Conservation (phyloP, 768 basidiomycete species). For the Epithele typhae region DNA sequence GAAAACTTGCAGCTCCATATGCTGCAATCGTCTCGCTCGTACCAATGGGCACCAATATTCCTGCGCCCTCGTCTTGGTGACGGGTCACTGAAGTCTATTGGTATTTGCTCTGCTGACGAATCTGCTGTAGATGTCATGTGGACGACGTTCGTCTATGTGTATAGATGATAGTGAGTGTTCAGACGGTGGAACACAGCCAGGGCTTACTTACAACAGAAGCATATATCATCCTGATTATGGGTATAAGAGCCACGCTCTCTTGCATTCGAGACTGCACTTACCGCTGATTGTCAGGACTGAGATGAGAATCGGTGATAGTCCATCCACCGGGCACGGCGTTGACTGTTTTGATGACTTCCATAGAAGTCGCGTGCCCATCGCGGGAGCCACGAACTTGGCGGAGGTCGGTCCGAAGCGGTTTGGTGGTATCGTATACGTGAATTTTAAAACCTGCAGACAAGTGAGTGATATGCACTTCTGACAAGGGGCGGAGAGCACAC, state of each 20-base stretch:
- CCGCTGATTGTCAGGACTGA: conserved; percentile 87
- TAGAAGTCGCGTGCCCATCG: conserved; percentile 43
- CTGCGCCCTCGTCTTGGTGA: conserved; percentile 11
- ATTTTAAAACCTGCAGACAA: conserved; percentile 68
- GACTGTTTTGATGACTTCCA: conserved; percentile 58
- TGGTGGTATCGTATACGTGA: conserved; percentile 88
- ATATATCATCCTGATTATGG: conserved; percentile 92
- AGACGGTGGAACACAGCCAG: background rate
- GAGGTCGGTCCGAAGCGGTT: too few species aligned
- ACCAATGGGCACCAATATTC: conserved; percentile 29
- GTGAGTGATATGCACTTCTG: too few species aligned
- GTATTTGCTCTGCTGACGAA: conserved; percentile 52
- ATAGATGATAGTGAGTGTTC: too few species aligned
- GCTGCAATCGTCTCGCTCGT: conserved; percentile 50
- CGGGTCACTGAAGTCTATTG: conserved; percentile 45
- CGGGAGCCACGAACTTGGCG: conserved; percentile 19
- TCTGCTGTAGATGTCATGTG: conserved; percentile 75
- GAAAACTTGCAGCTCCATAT: conserved; percentile 97
- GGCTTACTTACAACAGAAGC: conserved; percentile 67
- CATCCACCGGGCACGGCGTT: conserved; percentile 74
- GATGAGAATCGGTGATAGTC: conserved; percentile 94
- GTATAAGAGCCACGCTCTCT: too few species aligned
- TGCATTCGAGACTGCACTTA: conserved; percentile 33
- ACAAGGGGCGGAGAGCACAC: too few species aligned
- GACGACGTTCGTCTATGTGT: conserved; percentile 59